Evolutionary conservation across 179 eudicot genomes (phyloP), one percentile per base, ranked within the genome.

Genomic region (Corrigiola litoralis): DNA sequence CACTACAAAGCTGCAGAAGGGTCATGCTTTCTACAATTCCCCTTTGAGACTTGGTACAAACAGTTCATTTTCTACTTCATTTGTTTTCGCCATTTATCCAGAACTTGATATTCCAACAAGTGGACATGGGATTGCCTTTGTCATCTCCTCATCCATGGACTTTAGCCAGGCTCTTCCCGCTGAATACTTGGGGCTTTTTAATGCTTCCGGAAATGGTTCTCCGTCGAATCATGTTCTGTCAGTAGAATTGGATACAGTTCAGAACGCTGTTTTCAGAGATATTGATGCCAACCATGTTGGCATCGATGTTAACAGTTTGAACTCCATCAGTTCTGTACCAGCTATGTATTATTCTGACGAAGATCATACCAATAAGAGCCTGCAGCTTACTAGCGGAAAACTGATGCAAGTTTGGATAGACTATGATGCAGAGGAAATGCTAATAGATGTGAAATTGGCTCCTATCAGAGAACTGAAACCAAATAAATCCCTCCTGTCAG

Each of bases 351-450:
- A 42, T 33, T 60, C 50, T 13, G 42, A 52, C 5, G 33, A 52
- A 16, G 16, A 23, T 20, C 29, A 47, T 0, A 49, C 46, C 8
- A 68, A 70, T 7, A 8, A 52, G 44, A 58, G 13, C 42, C 38
- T 80, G 58, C 13, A 17, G 1, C 60, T 79, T 21, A 55, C 37
- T n/a, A 65, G 77, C 47, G 61, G 74, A 0, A 61, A 65, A 10
- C 68, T 62, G 14, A 68, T 68, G 45, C 81, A 80, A 27, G 75
- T 75, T 40, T 80, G 81, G 84, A 59, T 79, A 10, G 83, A 80
- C 29, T 73, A 70, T 5, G 67, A 80, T 31, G 74, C 61, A 27
- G 58, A 20, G 2, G 36, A 44, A 12, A 21, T 12, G 40, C 1
- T 45, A 11, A 9, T 80, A 4, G 52, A 80, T 21, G 77, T 68